These are phyloP conservation scores for Phialemoniopsis sp. DNA, from an alignment of 2,329 filamentous ascomycete species.

Conservation along the genomic window DNA sequence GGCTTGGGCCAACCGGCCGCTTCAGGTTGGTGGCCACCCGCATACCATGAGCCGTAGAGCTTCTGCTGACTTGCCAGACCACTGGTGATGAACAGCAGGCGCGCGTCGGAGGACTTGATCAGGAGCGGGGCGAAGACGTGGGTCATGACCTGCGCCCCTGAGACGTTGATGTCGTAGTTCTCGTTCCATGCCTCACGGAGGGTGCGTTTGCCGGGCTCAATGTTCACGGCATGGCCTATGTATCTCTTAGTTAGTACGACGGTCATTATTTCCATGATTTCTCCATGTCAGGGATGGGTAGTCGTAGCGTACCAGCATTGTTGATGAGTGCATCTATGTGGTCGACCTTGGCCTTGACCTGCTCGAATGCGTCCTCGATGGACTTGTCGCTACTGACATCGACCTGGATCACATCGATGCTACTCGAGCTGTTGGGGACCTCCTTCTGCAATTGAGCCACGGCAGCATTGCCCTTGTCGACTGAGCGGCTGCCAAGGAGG, in stretches of 20 bases:
- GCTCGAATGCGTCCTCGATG: slow-evolving; percentile 20
- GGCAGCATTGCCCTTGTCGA: slow-evolving; percentile 14
- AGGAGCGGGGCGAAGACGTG: slow-evolving; percentile 37
- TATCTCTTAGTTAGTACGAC: too few species aligned
- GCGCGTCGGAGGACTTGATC: slow-evolving; percentile 34
- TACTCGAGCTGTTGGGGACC: slow-evolving; percentile 5
- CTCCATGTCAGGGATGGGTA: not conserved
- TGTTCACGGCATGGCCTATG: not conserved
- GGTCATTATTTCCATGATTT: too few species aligned
- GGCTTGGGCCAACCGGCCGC: slow-evolving; percentile 35
- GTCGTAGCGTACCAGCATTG: slow-evolving; percentile 15
- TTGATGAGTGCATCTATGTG: slow-evolving; percentile 27
- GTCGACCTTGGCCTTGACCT: slow-evolving; percentile 17
- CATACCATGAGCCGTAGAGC: not conserved
- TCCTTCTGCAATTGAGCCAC: slow-evolving; percentile 7
- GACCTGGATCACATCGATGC: slow-evolving; percentile 16
- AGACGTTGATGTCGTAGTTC: slow-evolving; percentile 45
- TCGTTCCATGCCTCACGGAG: slow-evolving; percentile 38
- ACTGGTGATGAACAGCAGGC: slow-evolving; percentile 44
- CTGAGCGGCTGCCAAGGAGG: slow-evolving; percentile 18
- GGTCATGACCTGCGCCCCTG: slow-evolving; percentile 38
- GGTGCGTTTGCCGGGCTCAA: slow-evolving; percentile 10
- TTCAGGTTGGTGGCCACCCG: slow-evolving; percentile 6
- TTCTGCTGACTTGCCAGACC: slow-evolving; percentile 32
- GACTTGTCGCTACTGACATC: slow-evolving; percentile 24